Percentiles rank a stretch among this genome's conserved stretches.
Conservation (phyloP, 192 early-diverging fungal genomes). For the Spizellomyces punctatus region DNA sequence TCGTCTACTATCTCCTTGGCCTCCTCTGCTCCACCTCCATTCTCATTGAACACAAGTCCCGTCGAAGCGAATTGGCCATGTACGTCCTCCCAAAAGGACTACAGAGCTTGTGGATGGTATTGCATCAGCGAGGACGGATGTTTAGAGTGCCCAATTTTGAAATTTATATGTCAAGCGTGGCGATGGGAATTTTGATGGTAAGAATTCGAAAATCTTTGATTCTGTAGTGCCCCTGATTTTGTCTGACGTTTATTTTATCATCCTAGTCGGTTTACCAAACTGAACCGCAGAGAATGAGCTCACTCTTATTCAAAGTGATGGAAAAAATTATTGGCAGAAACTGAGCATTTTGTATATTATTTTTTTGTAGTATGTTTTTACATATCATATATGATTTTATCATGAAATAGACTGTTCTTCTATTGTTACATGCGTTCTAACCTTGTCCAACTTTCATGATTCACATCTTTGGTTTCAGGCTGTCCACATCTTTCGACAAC, state of each 20-base stretch:
- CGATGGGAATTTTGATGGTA: constrained; percentile 76
- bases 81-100: constrained; percentile 79
- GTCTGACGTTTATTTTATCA: constrained; percentile 10
- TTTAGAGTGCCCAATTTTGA: constrained; percentile 64
- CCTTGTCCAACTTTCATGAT: no score
- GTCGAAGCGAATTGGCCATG: constrained; percentile 73
- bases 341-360: constrained; percentile 10
- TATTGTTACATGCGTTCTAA: no score
- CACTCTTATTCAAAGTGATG: constrained; percentile 49
- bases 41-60: constrained; percentile 69
- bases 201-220: constrained; percentile 6
- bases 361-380: no score
- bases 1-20: constrained; percentile 66
- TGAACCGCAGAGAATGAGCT: constrained; percentile 45
- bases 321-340: constrained; percentile 45
- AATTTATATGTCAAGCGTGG: constrained; percentile 58
- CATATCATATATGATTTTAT: no score
- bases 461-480: no score
- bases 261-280: constrained; percentile 40
- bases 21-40: constrained; percentile 60
- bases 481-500: constrained; percentile 8
- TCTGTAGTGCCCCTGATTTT: not conserved
- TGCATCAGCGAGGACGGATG: constrained; percentile 63
- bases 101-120: constrained; percentile 65
- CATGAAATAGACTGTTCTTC: no score